These are phyloP conservation scores for Polymyxa betae DNA, from an alignment of 208 protist genomes.

Conservation along the genomic window DNA sequence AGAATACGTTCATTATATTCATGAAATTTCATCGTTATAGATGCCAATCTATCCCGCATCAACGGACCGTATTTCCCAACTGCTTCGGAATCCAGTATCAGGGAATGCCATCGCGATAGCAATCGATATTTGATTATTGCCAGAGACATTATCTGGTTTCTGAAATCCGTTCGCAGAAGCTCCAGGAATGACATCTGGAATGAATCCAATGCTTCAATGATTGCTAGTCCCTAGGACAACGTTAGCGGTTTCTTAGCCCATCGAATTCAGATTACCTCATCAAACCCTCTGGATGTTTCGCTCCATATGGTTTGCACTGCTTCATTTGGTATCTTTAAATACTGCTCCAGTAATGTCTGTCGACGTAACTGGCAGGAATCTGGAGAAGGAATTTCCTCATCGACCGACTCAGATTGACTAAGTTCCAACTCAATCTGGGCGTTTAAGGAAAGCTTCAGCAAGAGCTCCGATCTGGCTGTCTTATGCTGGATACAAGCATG, in stretches of 20 bases:
- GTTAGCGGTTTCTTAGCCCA: background rate
- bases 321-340: background rate
- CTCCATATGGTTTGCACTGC: background rate
- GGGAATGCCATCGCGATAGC: background rate
- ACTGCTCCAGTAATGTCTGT: background rate
- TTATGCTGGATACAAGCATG: background rate
- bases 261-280: background rate
- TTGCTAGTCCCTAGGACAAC: too few species aligned
- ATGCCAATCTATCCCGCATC: background rate
- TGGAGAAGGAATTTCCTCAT: background rate
- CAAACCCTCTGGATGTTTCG: background rate
- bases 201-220: too few species aligned
- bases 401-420: background rate
- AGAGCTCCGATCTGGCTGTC: background rate
- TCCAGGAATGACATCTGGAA: background rate
- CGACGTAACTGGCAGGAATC: background rate
- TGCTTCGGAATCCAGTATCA: background rate
- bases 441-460: background rate
- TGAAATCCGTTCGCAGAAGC: background rate
- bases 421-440: background rate
- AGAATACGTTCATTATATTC: background rate
- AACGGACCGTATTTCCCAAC: background rate
- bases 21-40: background rate
- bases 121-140: constrained; percentile 8
- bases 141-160: background rate